Conservation (phyloP, 2,329 filamentous ascomycete genomes). For the Elsinoe batatas region DNA sequence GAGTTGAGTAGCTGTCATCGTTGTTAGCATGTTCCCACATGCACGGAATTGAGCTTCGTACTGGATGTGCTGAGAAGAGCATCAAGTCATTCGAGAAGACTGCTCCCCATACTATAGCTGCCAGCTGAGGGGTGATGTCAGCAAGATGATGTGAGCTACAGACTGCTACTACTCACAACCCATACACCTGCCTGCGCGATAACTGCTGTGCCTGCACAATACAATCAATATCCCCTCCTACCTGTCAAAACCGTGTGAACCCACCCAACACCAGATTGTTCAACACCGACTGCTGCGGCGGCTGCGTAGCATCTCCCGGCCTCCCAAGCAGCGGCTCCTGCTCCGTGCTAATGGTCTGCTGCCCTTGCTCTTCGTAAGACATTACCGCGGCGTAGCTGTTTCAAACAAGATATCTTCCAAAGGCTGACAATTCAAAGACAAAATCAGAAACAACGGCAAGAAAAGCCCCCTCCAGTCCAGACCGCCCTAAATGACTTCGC, state of each 20-base stretch:
- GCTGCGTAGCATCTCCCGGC: conserved; percentile 64
- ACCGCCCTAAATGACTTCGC: neutral
- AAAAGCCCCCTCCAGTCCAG: neutral
- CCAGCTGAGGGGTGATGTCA: conserved; percentile 40
- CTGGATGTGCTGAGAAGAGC: conserved; percentile 81
- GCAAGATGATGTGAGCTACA: neutral
- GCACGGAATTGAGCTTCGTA: conserved; percentile 37
- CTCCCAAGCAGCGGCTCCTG: conserved; percentile 62
- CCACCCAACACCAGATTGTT: conserved; percentile 66
- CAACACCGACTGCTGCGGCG: conserved; percentile 51
- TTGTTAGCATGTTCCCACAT: conserved; percentile 1
- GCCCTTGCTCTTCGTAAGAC: conserved; percentile 41
- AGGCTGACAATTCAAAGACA: neutral
- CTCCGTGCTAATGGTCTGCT: conserved; percentile 38
- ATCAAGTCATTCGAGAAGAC: conserved; percentile 62
- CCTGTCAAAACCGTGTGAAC: neutral
- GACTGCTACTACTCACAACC: conserved; percentile 41
- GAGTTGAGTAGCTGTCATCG: conserved; percentile 42
- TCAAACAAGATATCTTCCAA: neutral
- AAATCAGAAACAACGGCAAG: neutral
- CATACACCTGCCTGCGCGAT: conserved; percentile 70
- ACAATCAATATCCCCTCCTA: conserved; percentile 13
- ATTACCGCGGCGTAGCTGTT: conserved; percentile 43
- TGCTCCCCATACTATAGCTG: conserved; percentile 65
- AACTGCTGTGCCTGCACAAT: conserved; percentile 60